These are phyloP conservation scores for Rhizophora mangle DNA, from an alignment of 345 rosid genomes.

Conservation along the genomic window DNA sequence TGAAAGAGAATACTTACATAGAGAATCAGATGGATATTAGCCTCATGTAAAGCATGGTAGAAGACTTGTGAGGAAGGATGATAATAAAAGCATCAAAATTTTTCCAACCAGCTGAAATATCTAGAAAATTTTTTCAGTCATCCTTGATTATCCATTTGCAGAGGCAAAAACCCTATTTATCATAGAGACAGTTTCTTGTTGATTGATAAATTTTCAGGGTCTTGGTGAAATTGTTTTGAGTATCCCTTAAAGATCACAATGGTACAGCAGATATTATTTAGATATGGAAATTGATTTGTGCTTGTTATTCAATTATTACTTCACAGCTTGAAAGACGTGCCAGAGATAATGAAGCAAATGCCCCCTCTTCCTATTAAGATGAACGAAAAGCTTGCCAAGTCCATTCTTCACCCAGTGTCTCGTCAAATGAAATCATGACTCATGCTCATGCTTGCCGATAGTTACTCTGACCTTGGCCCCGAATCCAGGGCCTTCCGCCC, in stretches of 20 bases:
- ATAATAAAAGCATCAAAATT: too few relatives aligned
- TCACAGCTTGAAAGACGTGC: slow-evolving; percentile 72
- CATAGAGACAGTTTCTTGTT: too few relatives aligned
- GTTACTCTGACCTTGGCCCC: slow-evolving; percentile 25
- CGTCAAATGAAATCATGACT: slow-evolving; percentile 52
- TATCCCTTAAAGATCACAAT: neutral
- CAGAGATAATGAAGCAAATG: slow-evolving; percentile 87
- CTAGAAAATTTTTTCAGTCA: too few relatives aligned
- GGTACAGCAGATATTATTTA: neutral
- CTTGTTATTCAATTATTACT: slow-evolving; percentile 18
- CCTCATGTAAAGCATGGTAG: too few relatives aligned
- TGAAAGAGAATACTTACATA: too few relatives aligned
- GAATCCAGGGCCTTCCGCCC: slow-evolving; percentile 2
- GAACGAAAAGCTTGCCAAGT: slow-evolving; percentile 68
- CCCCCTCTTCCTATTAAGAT: slow-evolving; percentile 78
- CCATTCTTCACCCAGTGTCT: slow-evolving; percentile 50
- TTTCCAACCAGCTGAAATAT: too few relatives aligned
- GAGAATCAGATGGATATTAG: too few relatives aligned
- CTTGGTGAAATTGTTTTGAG: neutral
- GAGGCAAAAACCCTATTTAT: too few relatives aligned
- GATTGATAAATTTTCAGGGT: too few relatives aligned
- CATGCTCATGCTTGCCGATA: slow-evolving; percentile 10
- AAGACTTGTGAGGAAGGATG: too few relatives aligned
- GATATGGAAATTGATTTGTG: neutral
- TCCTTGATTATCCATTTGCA: too few relatives aligned